phyloP scores from a whole-genome alignment of 192 early-diverging fungal species.

The Rhizoclosmatium sp. region DNA sequence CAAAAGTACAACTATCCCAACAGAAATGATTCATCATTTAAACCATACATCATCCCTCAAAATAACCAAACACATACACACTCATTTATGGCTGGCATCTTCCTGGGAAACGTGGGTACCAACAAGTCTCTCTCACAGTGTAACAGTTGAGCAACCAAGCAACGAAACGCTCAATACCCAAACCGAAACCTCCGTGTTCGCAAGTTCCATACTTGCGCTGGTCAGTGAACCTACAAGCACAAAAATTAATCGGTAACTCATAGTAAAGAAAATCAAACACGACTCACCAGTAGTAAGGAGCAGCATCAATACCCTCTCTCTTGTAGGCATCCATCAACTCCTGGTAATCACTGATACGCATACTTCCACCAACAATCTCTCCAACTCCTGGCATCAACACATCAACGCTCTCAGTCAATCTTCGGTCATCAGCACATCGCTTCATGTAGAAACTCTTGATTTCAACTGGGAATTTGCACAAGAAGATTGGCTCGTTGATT shows the following conservation, averaged over 20 bases:
- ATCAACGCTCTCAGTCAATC: slow-evolving; percentile 96
- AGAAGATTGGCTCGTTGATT: slow-evolving; percentile 92
- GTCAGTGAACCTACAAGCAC: slow-evolving; percentile 72
- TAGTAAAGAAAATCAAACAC: slow-evolving; percentile 36
- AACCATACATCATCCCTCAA: not conserved
- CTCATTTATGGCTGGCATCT: slow-evolving; percentile 78
- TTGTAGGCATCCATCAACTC: slow-evolving; percentile 83
- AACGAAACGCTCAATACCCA: slow-evolving; percentile 96
- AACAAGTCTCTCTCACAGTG: slow-evolving; percentile 85
- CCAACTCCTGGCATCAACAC: slow-evolving; percentile 98
- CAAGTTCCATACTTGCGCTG: slow-evolving; percentile 98
- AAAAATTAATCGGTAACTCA: not conserved
- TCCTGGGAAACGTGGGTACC: slow-evolving; percentile 93
- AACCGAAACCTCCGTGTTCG: slow-evolving; percentile 97
- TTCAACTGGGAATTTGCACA: slow-evolving; percentile 95
- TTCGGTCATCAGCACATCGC: slow-evolving; percentile 77
- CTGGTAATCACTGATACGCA: slow-evolving; percentile 90
- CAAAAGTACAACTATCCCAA: no score
- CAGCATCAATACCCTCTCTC: slow-evolving; percentile 91
- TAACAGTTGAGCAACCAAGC: slow-evolving; percentile 94
- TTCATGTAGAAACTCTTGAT: slow-evolving; percentile 99
- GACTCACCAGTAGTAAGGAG: slow-evolving; percentile 92
- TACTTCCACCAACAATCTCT: slow-evolving; percentile 98
- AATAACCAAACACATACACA: not conserved
- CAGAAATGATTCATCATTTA: not conserved